These are phyloP conservation scores for Xerocomus brunneocitrinus DNA, from an alignment of 768 basidiomycete genomes.

Conservation along the genomic window DNA sequence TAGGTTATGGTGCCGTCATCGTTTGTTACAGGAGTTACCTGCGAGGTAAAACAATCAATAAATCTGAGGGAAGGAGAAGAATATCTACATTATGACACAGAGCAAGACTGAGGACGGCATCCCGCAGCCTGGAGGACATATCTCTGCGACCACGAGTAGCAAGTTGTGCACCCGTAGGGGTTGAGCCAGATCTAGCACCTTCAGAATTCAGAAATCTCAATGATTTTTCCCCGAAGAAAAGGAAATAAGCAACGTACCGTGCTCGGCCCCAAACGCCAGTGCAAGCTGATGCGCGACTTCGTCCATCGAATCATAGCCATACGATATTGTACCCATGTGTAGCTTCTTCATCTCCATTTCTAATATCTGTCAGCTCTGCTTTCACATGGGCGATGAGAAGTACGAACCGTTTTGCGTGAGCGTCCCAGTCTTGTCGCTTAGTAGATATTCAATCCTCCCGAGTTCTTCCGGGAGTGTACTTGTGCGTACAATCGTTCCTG, in stretches of 20 bases:
- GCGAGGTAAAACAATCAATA: conserved; percentile 23
- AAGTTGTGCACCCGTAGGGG: conserved; percentile 75
- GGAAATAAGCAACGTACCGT: conserved; percentile 34
- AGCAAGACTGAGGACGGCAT: conserved; percentile 89
- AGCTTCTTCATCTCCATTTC: conserved; percentile 99
- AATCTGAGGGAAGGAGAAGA: not conserved
- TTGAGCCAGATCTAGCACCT: conserved; percentile 48
- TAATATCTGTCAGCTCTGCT: conserved; percentile 28
- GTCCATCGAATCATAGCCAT: conserved; percentile 97
- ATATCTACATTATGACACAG: conserved; percentile 87
- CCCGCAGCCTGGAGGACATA: conserved; percentile 89
- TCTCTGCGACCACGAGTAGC: conserved; percentile 85
- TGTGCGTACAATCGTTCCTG: conserved; percentile 94
- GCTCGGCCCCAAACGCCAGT: conserved; percentile 72
- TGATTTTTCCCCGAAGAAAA: not conserved
- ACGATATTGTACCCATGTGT: conserved; percentile 98
- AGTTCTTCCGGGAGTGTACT: conserved; percentile 96
- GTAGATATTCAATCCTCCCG: conserved; percentile 89
- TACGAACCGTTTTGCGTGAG: conserved; percentile 89
- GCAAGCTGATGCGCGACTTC: conserved; percentile 93
- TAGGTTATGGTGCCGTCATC: conserved; percentile 95
- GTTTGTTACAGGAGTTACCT: conserved; percentile 95
- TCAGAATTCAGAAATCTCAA: conserved; percentile 22
- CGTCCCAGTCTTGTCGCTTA: conserved; percentile 98
- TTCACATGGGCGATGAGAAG: not conserved